Percentiles rank a stretch among this genome's conserved stretches.
These are phyloP conservation scores for Crucibulum laeve DNA, from an alignment of 768 basidiomycete genomes.

Conservation along the genomic window DNA sequence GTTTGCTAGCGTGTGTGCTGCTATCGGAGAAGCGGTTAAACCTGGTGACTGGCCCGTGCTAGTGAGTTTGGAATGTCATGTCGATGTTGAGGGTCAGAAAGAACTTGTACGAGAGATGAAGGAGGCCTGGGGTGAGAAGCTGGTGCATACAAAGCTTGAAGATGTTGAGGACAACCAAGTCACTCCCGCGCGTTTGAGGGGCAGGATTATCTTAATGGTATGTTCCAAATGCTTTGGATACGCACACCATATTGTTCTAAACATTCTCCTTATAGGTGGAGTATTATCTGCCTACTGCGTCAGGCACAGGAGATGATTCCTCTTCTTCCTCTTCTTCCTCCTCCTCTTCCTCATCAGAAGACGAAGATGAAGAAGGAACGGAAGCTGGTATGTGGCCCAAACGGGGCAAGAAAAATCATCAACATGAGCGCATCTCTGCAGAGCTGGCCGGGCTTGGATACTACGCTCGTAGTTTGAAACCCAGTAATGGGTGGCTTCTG, in stretches of 20 bases:
- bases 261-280: slow-evolving; percentile 44
- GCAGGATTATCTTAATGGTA: slow-evolving; percentile 59
- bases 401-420: slow-evolving; percentile 13
- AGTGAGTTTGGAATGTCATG: slow-evolving; percentile 62
- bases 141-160: slow-evolving; percentile 38
- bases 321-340: slow-evolving; percentile 19
- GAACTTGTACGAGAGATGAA: slow-evolving; percentile 51
- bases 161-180: slow-evolving; percentile 29
- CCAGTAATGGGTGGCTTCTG: slow-evolving; percentile 43
- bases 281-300: slow-evolving; percentile 37
- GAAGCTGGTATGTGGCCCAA: slow-evolving; percentile 7
- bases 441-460: slow-evolving; percentile 52
- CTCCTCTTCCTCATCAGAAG: slow-evolving; percentile 19
- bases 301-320: slow-evolving; percentile 15
- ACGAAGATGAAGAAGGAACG: slow-evolving; percentile 13
- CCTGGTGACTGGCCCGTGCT: slow-evolving; percentile 51
- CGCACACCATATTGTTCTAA: not conserved
- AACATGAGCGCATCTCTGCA: slow-evolving; percentile 35
- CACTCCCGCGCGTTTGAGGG: slow-evolving; percentile 42
- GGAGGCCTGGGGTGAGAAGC: slow-evolving; percentile 45
- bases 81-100: slow-evolving; percentile 41
- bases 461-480: slow-evolving; percentile 63
- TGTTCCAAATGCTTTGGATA: slow-evolving; percentile 5
- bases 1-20: slow-evolving; percentile 47
- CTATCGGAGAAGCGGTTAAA: slow-evolving; percentile 41